phyloP scores from a whole-genome alignment of 1,284 basidiomycete genomes.

The Fomitopsis schrenkii region DNA sequence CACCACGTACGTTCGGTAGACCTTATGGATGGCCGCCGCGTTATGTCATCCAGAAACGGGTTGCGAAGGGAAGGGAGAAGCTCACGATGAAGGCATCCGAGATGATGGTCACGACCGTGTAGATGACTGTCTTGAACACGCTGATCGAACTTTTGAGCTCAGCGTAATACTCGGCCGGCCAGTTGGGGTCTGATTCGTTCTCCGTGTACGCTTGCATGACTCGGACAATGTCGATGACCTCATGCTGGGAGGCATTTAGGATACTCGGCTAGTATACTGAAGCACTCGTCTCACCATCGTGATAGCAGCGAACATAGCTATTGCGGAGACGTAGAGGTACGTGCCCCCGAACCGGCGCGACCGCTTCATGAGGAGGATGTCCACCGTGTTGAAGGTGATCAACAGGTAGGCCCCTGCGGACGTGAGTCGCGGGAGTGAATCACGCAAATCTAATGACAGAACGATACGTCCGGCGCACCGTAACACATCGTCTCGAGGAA shows the following conservation, averaged over 20 bases:
- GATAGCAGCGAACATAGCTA: not conserved
- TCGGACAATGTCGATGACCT: not conserved
- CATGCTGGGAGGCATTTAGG: not conserved
- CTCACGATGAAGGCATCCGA: slow-evolving; percentile 1
- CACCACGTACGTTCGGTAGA: not conserved
- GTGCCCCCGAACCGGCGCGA: not conserved
- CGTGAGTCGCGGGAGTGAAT: not conserved
- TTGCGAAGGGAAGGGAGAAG: not conserved
- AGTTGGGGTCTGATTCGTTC: not conserved
- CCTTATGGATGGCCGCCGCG: not conserved
- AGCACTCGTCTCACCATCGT: not conserved
- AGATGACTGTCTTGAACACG: not conserved
- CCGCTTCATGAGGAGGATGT: not conserved
- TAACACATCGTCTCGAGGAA: not conserved
- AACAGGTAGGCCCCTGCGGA: not conserved
- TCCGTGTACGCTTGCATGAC: not conserved
- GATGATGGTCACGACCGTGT: not conserved
- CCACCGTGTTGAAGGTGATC: not conserved
- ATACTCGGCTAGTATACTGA: not conserved
- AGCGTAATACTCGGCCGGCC: not conserved
- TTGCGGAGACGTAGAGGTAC: not conserved
- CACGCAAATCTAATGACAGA: not conserved
- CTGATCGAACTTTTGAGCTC: not conserved
- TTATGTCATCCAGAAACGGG: not conserved
- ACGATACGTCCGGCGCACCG: not conserved